Evolutionary conservation across 2,329 filamentous ascomycete species (phyloP), one percentile per base, ranked within the genome.

Genomic region (Teratosphaeria pseudoeucalypti): DNA sequence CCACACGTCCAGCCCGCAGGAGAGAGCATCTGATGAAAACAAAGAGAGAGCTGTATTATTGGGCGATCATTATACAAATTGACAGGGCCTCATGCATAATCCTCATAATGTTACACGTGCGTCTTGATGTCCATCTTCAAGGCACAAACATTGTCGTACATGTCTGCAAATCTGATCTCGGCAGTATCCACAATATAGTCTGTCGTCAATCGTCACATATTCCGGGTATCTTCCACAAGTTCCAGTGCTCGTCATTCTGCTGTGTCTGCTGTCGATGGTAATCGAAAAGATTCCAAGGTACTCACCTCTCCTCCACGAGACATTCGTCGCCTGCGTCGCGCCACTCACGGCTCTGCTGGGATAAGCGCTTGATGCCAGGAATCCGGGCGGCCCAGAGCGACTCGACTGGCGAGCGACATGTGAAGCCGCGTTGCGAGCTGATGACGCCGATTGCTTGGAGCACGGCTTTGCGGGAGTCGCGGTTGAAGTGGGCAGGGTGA

Each of bases 391-490:
- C 91, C 91, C 92, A 97, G 34, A 97, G 81, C 34, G 85, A 84
- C 77, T 99, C 94, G 6, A 92, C 88, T 0, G 90, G 85, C 2
- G 92, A 94, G 57, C 92, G 85, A 81, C 92, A 96, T 0, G 94
- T 97, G 72, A 92, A 96, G 11, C 88, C 92, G 54, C 94, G 84
- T 75, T 99, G 94, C 6, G 89, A 95, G 70, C 89, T 94, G 67
- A 99, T 96, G 62, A 97, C 92, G 6, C 94, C 92, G 65, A 99
- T 97, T 16, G 92, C 90, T 74, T 99, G 94, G 27, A 99, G 80
- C 2, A 99, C 92, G 4, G 92, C 90, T 78, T 99, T 99, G 68
- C 94, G 86, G 60, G 89, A 94, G 72, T 99, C 94, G 43, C 94
- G 85, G 9, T 89, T 87, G 72, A 99, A 99, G 2, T 97, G 90